Percentiles rank a stretch among this genome's conserved stretches.
Evolutionary conservation across 371 early-diverging fungal genomes (phyloP).

Genomic region (Cokeromyces recurvatus): DNA sequence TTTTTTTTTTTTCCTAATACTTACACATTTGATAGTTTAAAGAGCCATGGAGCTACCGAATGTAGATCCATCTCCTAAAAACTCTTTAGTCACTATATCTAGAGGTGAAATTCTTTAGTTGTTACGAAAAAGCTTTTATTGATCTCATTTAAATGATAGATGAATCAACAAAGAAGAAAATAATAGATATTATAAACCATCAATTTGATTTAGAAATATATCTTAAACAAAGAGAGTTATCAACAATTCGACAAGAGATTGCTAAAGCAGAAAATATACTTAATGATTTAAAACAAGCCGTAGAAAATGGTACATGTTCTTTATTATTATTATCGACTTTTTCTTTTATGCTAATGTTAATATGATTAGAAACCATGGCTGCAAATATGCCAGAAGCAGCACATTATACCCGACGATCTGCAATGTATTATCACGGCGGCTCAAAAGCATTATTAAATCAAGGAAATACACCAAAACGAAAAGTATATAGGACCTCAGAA

Average conservation of each 20-base stretch:
- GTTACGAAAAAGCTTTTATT: not conserved
- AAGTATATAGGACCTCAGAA: constrained; percentile 12
- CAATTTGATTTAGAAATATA: constrained; percentile 75
- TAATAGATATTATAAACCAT: constrained; percentile 56
- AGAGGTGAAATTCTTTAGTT: constrained; percentile 16
- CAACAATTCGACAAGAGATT: constrained; percentile 53
- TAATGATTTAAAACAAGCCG: constrained; percentile 43
- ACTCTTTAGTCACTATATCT: constrained; percentile 11
- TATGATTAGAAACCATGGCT: constrained; percentile 15
- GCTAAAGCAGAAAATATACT: constrained; percentile 49
- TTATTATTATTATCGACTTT: not conserved
- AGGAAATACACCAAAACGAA: constrained; percentile 8
- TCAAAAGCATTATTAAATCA: constrained; percentile 11
- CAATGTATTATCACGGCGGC: constrained; percentile 21
- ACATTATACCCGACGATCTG: constrained; percentile 41
- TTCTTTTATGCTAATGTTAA: not conserved
- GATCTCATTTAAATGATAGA: too few species aligned
- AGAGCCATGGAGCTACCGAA: constrained; percentile 16
- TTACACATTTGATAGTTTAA: not conserved
- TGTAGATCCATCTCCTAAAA: constrained; percentile 12
- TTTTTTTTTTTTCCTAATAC: not conserved
- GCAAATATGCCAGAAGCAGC: constrained; percentile 23
- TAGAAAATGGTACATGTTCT: constrained; percentile 48
- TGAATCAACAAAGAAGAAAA: constrained; percentile 47
- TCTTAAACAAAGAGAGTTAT: constrained; percentile 59